Conservation (phyloP, 441 rosid genomes). For the Adansonia madagascariensis region DNA sequence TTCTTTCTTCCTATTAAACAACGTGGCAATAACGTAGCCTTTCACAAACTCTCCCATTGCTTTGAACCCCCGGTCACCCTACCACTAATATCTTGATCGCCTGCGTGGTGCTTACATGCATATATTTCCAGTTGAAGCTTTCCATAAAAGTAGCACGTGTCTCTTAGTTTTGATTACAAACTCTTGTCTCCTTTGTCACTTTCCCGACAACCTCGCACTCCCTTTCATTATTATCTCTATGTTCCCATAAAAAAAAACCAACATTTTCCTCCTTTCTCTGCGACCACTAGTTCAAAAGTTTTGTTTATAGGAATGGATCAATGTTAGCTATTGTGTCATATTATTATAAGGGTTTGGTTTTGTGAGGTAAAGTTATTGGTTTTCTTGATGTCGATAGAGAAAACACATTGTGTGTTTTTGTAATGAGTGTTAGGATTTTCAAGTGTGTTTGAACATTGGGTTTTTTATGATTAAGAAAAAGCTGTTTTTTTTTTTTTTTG, state of each 20-base stretch:
- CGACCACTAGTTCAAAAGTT: constrained; percentile 21
- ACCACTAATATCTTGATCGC: background rate
- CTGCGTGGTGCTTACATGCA: constrained; percentile 45
- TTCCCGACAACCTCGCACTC: constrained; percentile 72
- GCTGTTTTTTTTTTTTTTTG: constrained; percentile 7
- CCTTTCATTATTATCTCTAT: constrained; percentile 33
- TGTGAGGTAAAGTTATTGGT: background rate
- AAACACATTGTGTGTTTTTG: constrained; percentile 21
- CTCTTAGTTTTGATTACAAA: background rate
- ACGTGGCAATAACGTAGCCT: constrained; percentile 7
- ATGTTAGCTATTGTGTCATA: background rate
- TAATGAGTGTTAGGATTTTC: background rate
- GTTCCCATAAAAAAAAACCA: background rate
- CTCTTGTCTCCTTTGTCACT: constrained; percentile 17
- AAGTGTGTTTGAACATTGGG: constrained; percentile 10
- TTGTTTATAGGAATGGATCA: constrained; percentile 12
- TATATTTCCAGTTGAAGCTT: constrained; percentile 20
- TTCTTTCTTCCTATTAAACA: too few species aligned
- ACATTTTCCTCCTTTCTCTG: constrained; percentile 24
- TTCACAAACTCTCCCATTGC: background rate
- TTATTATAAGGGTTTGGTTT: background rate
- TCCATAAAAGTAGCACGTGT: constrained; percentile 40
- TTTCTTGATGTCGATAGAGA: background rate
- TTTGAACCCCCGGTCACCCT: background rate
- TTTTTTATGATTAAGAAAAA: background rate